Base-by-base conservation (phyloP, 2,329 filamentous ascomycete species). In the Fusarium sublunatum region DNA sequence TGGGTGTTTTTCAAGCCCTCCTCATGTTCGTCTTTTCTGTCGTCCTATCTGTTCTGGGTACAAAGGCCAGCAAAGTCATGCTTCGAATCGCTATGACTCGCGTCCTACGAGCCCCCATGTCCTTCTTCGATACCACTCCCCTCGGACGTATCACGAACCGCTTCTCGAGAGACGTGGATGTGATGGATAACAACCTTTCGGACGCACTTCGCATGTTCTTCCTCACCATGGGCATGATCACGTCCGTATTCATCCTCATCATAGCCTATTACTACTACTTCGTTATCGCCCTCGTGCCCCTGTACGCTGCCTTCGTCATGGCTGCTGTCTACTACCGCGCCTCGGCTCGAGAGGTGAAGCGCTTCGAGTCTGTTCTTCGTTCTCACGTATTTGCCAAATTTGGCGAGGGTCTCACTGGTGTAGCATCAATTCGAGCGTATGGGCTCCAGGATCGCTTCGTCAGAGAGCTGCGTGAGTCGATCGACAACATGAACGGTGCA, bases 251-350 rank as follows among this genome's bases (percentile, higher is more conserved):
- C 73, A 87, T 88, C 38, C 83, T 98, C 65, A 96, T 97, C 78
- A 95, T 98, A 70, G 89, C 91, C n/a, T 97, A 91, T 79, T 98
- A 96, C 79, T 88, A 95, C 78, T 97, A 92, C 77, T 97, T 96
- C 70, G 84, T 82, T 65, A 81, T 86, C 55, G 85, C 85, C 0
- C 78, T 87, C 19, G 83, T 83, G 1, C 85, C 85, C 1, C 82
- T 98, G 2, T 86, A 91, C 61, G 57, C 92, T 38, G 73, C 96
- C 42, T 97, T 97, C 80, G 70, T 96, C 36, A 85, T 96, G 53
- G 91, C 93, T 1, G 88, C 94, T 0, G 86, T 87, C 43, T 98
- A 96, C 79, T 98, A 98, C 78, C 86, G 94, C 42, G 83, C 93
- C 2, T 97, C 94, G 2, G 94, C 94, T 7, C 89, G 95, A 45